A percentile compares a stretch with the other conserved stretches of the same genome.
Conservation (phyloP, 257 asterid species). For the Nicotiana obtusifolia region DNA sequence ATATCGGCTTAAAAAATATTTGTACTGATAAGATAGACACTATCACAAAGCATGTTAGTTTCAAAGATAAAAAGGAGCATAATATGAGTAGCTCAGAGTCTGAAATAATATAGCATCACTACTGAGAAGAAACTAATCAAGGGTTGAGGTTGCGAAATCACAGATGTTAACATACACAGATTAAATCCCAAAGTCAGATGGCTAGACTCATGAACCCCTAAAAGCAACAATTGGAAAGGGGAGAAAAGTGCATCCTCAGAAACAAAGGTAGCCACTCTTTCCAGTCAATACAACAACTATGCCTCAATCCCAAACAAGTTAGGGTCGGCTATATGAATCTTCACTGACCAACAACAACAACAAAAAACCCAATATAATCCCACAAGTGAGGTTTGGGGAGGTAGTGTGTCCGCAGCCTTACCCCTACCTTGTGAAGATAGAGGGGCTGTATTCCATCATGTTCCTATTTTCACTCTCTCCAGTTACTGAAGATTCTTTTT, state of each 20-base stretch:
- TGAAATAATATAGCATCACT: not conserved
- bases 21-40: not conserved
- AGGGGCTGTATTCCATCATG: too few species aligned
- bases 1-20: not conserved
- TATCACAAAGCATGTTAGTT: not conserved
- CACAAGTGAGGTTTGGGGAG: too few species aligned
- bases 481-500: not conserved
- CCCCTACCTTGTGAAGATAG: too few species aligned
- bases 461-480: not conserved
- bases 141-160: not conserved
- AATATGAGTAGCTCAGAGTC: not conserved
- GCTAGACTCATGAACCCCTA: not conserved
- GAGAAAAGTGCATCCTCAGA: not conserved
- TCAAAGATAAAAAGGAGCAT: not conserved
- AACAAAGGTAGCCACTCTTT: not conserved
- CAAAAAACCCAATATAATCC: too few species aligned
- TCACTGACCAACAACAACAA: too few species aligned
- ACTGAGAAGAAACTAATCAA: not conserved
- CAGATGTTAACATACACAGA: not conserved
- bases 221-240: not conserved
- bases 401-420: too few species aligned
- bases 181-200: not conserved
- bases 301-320: too few species aligned
- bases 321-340: too few species aligned
- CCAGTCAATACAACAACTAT: too few species aligned